Base-by-base conservation (phyloP, 2,329 filamentous ascomycete species). In the Neospermospora avenae region DNA sequence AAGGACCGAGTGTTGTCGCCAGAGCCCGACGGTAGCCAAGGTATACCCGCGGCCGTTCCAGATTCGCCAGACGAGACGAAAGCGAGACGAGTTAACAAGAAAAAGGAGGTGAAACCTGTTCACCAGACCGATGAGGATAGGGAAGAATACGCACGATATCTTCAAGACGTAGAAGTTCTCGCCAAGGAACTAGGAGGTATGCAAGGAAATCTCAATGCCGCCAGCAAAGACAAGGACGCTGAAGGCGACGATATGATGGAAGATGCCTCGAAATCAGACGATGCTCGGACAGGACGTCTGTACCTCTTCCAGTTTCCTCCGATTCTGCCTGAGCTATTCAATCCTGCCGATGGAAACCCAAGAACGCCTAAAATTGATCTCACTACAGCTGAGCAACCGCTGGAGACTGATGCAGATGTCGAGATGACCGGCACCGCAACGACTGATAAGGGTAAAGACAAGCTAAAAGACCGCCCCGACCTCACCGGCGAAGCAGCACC, bases 241-340 rank as follows among this genome's bases (percentile, higher is more conserved):
- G 71, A 77, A 24, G 78, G 77, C 58, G 78, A 80, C 59, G 63
- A 64, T 11, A 51, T 53, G 8, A 70, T 70, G 68, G 67, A 67
- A 4, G 66, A 57, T 35, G 61, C 10, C 25, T 34, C 58, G 31
- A 60, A 61, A 53, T 25, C 31, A 28, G 39, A 59, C 13, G 67
- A 68, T 24, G 63, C 67, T 13, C 69, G 71, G 51, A 82, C 85
- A 48, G 84, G 84, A 22, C 78, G 82, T 39, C 72, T 87, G 55
- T 87, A 86, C 63, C 76, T 88, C 53, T 87, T 87, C 74, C 85
- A 87, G 66, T 82, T 88, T 65, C 85, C 85, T 42, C 84, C 84
- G 4, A 74, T 86, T 3, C 77, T 87, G 11, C 84, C 85, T 7
- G 80, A 82, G 0, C 74, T 87, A 14, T 69, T 67, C 52, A 68